Evolutionary conservation across 768 basidiomycete genomes (phyloP).

Genomic region (Auriscalpium vulgare): DNA sequence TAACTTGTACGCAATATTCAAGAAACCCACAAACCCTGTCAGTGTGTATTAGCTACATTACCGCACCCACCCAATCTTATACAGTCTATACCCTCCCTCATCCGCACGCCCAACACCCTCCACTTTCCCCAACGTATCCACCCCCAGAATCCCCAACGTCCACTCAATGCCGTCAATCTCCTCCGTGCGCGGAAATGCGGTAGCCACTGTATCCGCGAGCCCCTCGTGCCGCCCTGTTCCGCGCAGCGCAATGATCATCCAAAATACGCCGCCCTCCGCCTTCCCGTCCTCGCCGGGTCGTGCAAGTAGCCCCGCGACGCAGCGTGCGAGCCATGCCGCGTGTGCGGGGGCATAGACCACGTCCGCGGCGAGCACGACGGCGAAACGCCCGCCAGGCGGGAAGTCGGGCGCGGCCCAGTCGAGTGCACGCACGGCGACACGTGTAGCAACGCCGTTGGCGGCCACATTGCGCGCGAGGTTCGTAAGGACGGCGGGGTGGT

Average conservation of each 20-base stretch:
- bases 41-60: not conserved
- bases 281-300: slow-evolving; percentile 2
- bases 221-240: slow-evolving; percentile 55
- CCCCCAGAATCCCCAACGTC: slow-evolving; percentile 39
- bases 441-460: slow-evolving; percentile 35
- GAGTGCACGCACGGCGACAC: slow-evolving; percentile 40
- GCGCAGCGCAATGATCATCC: slow-evolving; percentile 68
- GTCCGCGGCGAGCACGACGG: slow-evolving; percentile 72
- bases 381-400: slow-evolving; percentile 30
- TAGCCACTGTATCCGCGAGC: slow-evolving; percentile 47
- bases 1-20: too few species aligned
- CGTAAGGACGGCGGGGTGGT: slow-evolving; percentile 62
- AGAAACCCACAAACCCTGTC: too few species aligned
- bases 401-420: slow-evolving; percentile 55
- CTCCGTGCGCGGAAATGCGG: slow-evolving; percentile 34
- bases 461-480: slow-evolving; percentile 58
- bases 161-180: slow-evolving; percentile 5
- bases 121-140: slow-evolving; percentile 39
- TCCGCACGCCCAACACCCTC: slow-evolving; percentile 58
- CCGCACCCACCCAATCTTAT: slow-evolving; percentile 64
- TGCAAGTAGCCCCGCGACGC: slow-evolving; percentile 44
- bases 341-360: slow-evolving; percentile 70
- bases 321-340: slow-evolving; percentile 58
- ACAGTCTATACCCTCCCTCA: slow-evolving; percentile 62
- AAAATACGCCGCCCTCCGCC: slow-evolving; percentile 43